Conservation (phyloP, 352 stramenopile species). For the Phytophthora pini region DNA sequence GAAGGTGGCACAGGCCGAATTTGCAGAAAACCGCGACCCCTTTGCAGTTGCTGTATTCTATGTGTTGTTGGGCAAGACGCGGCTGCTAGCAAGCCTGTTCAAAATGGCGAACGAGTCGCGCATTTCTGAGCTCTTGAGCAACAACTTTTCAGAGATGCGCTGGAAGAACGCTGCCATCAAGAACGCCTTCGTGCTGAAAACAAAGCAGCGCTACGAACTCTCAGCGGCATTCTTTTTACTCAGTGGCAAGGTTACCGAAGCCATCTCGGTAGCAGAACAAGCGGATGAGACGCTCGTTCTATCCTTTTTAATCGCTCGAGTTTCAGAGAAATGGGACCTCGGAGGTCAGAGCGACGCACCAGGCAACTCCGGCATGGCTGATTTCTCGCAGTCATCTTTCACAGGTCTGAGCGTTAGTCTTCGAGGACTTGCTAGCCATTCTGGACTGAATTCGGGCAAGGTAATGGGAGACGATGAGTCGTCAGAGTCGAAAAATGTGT, state of each 20-base stretch:
- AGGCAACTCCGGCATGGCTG: constrained; percentile 9
- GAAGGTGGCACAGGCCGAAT: constrained; percentile 81
- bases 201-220: constrained; percentile 83
- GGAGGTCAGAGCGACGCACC: constrained; percentile 32
- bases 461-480: constrained; percentile 9
- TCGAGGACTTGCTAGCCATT: constrained; percentile 22
- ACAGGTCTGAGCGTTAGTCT: constrained; percentile 64
- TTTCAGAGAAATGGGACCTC: constrained; percentile 82
- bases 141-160: constrained; percentile 82
- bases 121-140: constrained; percentile 79
- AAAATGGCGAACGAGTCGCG: constrained; percentile 83
- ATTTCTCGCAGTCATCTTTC: constrained; percentile 57
- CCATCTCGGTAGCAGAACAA: constrained; percentile 75
- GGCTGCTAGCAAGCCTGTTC: constrained; percentile 83
- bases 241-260: constrained; percentile 78
- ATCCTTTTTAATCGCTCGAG: constrained; percentile 79
- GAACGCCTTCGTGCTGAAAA: constrained; percentile 90
- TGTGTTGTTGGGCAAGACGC: constrained; percentile 84
- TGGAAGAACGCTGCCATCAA: constrained; percentile 92
- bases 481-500: constrained; percentile 45
- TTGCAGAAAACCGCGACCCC: constrained; percentile 72
- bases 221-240: constrained; percentile 88
- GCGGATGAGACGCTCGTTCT: constrained; percentile 77
- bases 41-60: constrained; percentile 90
- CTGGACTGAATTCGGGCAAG: constrained; percentile 3